phyloP scores from a whole-genome alignment of 148 eudicot genomes.

The Silene latifolia region DNA sequence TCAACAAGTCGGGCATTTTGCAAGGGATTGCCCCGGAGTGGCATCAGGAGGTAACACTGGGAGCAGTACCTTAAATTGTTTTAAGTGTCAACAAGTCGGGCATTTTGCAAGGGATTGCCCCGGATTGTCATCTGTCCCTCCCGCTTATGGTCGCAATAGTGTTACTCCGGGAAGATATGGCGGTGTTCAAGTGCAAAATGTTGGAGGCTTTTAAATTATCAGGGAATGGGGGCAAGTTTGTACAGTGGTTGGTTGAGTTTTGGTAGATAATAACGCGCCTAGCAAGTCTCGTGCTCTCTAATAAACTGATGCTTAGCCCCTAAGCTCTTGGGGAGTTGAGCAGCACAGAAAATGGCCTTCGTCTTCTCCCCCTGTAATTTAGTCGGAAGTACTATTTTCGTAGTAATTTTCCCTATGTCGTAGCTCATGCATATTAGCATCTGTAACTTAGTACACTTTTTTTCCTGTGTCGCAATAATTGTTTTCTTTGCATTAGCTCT shows the following conservation, averaged over 20 bases:
- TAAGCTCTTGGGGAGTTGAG: neutral
- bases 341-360: neutral
- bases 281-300: slow-evolving; percentile 1
- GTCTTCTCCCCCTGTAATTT: slow-evolving; percentile 4
- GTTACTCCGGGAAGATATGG: slow-evolving; percentile 47
- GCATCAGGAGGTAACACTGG: slow-evolving; percentile 32
- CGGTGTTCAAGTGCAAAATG: slow-evolving; percentile 43
- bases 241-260: slow-evolving; percentile 16
- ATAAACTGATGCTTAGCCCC: slow-evolving; percentile 11
- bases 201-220: slow-evolving; percentile 42
- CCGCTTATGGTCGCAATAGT: slow-evolving; percentile 56
- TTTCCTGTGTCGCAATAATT: too few relatives aligned
- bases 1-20: slow-evolving; percentile 74
- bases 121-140: slow-evolving; percentile 40
- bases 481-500: too few relatives aligned
- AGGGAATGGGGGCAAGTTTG: slow-evolving; percentile 10
- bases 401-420: neutral
- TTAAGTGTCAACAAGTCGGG: slow-evolving; percentile 66
- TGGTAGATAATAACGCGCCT: slow-evolving; percentile 9
- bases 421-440: slow-evolving; percentile 2
- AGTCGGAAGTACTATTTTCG: neutral
- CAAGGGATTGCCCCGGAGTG: slow-evolving; percentile 63
- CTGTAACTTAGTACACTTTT: too few relatives aligned
- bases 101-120: slow-evolving; percentile 87
- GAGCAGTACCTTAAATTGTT: slow-evolving; percentile 46